Evolutionary conservation across 495 filamentous ascomycete genomes (phyloP).

Genomic region (Astrothelium macrocarpum): DNA sequence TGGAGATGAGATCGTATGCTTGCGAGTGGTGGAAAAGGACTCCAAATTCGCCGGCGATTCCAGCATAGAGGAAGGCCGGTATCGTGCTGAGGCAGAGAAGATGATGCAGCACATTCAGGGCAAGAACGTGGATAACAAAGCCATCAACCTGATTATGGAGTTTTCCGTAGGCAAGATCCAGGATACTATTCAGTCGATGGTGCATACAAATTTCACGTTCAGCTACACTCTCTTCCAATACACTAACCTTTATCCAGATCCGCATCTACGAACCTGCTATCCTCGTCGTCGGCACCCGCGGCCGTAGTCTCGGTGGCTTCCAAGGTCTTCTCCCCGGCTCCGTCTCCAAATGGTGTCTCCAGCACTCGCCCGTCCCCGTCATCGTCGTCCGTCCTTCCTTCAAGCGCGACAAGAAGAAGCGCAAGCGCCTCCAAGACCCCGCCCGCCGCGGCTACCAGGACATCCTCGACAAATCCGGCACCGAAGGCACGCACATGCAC

Average conservation of each 20-base stretch:
- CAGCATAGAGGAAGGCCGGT: constrained; percentile 60
- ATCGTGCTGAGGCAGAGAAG: constrained; percentile 70
- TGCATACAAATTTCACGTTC: constrained; percentile 38
- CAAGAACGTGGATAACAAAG: constrained; percentile 73
- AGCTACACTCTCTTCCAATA: background rate
- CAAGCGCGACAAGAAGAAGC: constrained; percentile 86
- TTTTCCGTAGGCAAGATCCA: constrained; percentile 88
- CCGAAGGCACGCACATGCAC: constrained; percentile 10
- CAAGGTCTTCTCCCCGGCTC: constrained; percentile 87
- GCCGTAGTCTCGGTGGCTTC: constrained; percentile 75
- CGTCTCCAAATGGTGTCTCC: constrained; percentile 92
- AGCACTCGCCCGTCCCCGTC: constrained; percentile 93
- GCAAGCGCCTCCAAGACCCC: constrained; percentile 74
- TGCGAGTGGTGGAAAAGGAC: constrained; percentile 82
- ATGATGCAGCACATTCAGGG: constrained; percentile 51
- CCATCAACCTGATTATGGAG: constrained; percentile 81
- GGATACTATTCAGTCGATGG: constrained; percentile 86
- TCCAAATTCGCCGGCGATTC: constrained; percentile 58
- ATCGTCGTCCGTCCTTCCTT: constrained; percentile 87
- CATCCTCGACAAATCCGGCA: constrained; percentile 56
- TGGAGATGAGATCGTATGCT: constrained; percentile 91
- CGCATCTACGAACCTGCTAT: constrained; percentile 89
- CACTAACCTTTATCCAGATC: constrained; percentile 46
- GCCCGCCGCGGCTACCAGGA: constrained; percentile 67
- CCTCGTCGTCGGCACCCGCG: constrained; percentile 88